A percentile compares a stretch with the other conserved stretches of the same genome.
These are phyloP conservation scores for Noccaea caerulescens DNA, from an alignment of 345 rosid species.

Conservation along the genomic window DNA sequence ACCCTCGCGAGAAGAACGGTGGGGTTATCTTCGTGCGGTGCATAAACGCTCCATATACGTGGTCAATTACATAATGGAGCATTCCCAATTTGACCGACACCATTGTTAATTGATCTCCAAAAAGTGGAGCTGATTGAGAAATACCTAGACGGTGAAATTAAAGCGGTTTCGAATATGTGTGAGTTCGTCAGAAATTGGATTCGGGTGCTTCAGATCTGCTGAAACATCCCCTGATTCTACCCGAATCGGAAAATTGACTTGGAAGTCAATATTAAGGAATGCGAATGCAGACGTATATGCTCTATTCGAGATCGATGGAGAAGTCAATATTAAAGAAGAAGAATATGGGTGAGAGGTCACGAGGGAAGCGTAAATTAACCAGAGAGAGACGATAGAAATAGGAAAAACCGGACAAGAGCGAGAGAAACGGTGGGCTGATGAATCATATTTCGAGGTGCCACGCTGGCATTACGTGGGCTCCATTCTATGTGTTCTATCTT, in stretches of 20 bases:
- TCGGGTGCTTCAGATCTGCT: constrained; percentile 37
- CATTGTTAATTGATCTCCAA: constrained; percentile 46
- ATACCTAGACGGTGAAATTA: not conserved
- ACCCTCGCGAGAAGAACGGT: constrained; percentile 90
- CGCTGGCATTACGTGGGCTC: constrained; percentile 33
- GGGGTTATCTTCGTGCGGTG: constrained; percentile 79
- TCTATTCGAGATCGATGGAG: constrained; percentile 9
- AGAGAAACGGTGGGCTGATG: constrained; percentile 30
- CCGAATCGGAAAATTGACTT: constrained; percentile 20
- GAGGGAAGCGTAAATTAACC: constrained; percentile 8
- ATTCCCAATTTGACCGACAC: constrained; percentile 81
- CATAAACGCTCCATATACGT: constrained; percentile 89
- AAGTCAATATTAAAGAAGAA: constrained; percentile 7
- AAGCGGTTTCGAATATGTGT: not conserved
- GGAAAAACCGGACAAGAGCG: constrained; percentile 17
- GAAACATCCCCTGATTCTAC: not conserved
- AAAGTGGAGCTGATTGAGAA: not conserved
- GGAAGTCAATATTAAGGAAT: constrained; percentile 3
- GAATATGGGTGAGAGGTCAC: constrained; percentile 5
- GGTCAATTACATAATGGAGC: constrained; percentile 91
- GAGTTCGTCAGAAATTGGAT: not conserved
- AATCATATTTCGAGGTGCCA: constrained; percentile 16
- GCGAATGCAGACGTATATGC: constrained; percentile 9
- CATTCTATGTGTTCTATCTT: not conserved
- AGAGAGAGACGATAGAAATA: not conserved